phyloP scores from a whole-genome alignment of 148 eudicot genomes.

The Gaultheria prostrata region DNA sequence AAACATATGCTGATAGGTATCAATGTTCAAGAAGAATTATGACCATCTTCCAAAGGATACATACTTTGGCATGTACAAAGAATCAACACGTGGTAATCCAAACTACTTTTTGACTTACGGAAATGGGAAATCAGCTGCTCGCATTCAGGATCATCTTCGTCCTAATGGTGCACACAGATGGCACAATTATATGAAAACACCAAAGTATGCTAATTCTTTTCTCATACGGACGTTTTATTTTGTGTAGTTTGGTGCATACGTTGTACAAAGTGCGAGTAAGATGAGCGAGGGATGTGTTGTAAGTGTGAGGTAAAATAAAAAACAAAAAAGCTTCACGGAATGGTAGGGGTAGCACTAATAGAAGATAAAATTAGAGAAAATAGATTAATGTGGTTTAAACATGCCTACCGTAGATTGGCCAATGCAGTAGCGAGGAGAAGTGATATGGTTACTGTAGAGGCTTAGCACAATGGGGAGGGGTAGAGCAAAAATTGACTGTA shows the following conservation, averaged over 20 bases:
- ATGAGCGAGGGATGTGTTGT: not conserved
- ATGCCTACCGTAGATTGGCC: not conserved
- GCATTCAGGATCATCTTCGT: constrained; percentile 65
- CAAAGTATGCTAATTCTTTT: constrained; percentile 37
- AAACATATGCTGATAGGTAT: constrained; percentile 42
- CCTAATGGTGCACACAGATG: constrained; percentile 91
- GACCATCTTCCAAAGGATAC: constrained; percentile 87
- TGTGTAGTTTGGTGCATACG: not conserved
- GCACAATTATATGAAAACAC: constrained; percentile 57
- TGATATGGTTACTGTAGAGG: not conserved
- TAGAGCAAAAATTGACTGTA: not conserved
- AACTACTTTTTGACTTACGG: constrained; percentile 78
- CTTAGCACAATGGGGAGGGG: not conserved
- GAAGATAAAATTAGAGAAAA: not conserved
- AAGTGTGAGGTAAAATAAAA: not conserved
- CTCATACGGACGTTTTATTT: not conserved
- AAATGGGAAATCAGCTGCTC: constrained; percentile 84
- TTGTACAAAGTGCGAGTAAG: not conserved
- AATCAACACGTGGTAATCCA: constrained; percentile 82
- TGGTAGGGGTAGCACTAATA: not conserved
- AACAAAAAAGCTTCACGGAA: not conserved
- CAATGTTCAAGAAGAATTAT: constrained; percentile 93
- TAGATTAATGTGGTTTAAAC: not conserved
- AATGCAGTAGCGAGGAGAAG: not conserved
- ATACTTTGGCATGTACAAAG: constrained; percentile 87